A percentile compares a stretch with the other conserved stretches of the same genome.
Evolutionary conservation across 305 asterid genomes (phyloP).

Genomic region (Solanum hybrid): DNA sequence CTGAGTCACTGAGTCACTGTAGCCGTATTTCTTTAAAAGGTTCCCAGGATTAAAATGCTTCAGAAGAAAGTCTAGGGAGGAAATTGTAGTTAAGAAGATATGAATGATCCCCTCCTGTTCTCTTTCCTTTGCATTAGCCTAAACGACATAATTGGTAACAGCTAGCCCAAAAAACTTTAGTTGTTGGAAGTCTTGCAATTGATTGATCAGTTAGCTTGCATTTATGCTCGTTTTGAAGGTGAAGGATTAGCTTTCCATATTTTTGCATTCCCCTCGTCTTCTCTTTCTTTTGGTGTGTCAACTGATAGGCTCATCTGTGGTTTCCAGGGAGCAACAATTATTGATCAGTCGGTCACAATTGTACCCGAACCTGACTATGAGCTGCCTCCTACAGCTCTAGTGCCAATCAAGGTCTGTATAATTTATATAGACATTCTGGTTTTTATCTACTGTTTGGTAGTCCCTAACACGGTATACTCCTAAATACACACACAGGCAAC

Average conservation of each 20-base stretch:
- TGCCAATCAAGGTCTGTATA: conserved; percentile 23
- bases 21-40: background rate
- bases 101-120: background rate
- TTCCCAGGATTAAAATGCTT: background rate
- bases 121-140: background rate
- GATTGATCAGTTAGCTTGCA: background rate
- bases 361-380: conserved; percentile 40
- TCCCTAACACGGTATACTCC: background rate
- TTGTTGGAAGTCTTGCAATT: background rate
- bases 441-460: background rate
- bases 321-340: conserved; percentile 65
- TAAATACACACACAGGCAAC: conserved; percentile 23
- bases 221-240: background rate
- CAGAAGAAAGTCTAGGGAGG: background rate
- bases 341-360: conserved; percentile 56
- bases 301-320: background rate
- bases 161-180: background rate
- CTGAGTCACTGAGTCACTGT: background rate
- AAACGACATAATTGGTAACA: background rate
- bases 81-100: background rate
- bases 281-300: background rate
- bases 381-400: conserved; percentile 34
- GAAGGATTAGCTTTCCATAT: background rate
- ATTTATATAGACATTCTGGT: background rate
- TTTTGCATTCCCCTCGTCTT: background rate